Percentiles rank a stretch among this genome's conserved stretches.
These are phyloP conservation scores for Lichtheimia hyalospora DNA, from an alignment of 371 early-diverging fungal species.

Conservation along the genomic window DNA sequence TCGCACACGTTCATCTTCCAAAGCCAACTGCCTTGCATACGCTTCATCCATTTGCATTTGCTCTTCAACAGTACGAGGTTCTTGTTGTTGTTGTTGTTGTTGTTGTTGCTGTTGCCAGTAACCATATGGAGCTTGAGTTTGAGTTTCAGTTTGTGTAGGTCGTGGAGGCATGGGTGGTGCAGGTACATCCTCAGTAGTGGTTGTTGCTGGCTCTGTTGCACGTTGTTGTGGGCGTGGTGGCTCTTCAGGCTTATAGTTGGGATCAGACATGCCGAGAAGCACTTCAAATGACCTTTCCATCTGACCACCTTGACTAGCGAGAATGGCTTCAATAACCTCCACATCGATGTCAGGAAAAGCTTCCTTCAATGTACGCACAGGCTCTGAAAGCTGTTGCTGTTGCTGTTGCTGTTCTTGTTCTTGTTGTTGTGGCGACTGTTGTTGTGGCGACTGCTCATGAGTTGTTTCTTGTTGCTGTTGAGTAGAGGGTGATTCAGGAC, in stretches of 20 bases:
- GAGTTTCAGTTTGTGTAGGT: conserved; percentile 12
- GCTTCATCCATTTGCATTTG: conserved; percentile 51
- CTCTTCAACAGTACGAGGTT: conserved; percentile 33
- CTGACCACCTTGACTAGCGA: conserved; percentile 33
- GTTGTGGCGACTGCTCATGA: background rate
- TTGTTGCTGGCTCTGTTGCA: conserved; percentile 1
- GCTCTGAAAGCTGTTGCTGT: conserved; percentile 9
- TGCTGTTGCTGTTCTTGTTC: background rate
- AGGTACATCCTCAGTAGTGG: conserved; percentile 10
- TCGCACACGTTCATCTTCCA: conserved; percentile 36
- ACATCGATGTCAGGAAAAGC: conserved; percentile 48
- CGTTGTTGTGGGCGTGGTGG: conserved; percentile 12
- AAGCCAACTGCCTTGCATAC: conserved; percentile 36
- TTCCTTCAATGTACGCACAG: conserved; percentile 39
- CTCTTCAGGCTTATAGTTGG: conserved; percentile 30
- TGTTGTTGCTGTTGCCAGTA: conserved; percentile 23
- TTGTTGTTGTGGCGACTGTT: conserved; percentile 9
- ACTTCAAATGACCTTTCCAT: conserved; percentile 42
- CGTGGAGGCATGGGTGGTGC: conserved; percentile 38
- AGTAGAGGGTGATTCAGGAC: background rate
- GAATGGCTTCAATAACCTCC: conserved; percentile 46
- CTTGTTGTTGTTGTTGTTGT: conserved; percentile 12
- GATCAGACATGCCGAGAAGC: conserved; percentile 46
- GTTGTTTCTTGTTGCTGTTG: conserved; percentile 1
- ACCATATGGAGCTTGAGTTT: conserved; percentile 13